Evolutionary conservation across 306 rosid genomes (phyloP), one percentile per base, ranked within the genome.

Genomic region (Begonia peltatifolia): DNA sequence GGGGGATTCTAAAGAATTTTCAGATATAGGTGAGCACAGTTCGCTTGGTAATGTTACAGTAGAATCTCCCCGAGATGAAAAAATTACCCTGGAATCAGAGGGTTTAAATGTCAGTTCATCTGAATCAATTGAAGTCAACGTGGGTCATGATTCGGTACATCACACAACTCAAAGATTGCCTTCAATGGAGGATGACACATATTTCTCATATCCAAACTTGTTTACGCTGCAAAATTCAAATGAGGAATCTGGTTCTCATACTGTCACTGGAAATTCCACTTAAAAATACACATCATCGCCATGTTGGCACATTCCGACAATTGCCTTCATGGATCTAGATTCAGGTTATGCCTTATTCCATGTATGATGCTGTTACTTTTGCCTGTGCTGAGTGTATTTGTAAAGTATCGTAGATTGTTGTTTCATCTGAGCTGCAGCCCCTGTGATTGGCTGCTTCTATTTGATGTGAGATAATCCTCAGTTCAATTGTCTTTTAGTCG

Each of bases 131-230:
- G 80, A 76, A 66, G 73, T 16, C 14, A 68, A 74, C 63, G 67
- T 59, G 53, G 70, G 68, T 47, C 65, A 25, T 9, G 73, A 65
- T 44, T 61, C 63, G 46, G 52, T 55, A 23, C 60, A 38, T 57
- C 85, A 70, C 76, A 81, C 68, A 63, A 82, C 83, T 47, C 78
- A 76, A 71, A 76, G 90, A 68, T 56, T 73, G 46, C 61, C 87
- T 47, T 85, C 97, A 20, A 78, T 83, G 87, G 97, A 83, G 0
- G 87, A 90, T 8, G 95, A 80, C 58, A 36, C 86, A 0, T 90
- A 78, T 70, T 80, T 75, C 42, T 82, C 95, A 0, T 90, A 85
- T 67, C 94, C 94, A 22, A 85, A 83, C 78, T 68, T 90, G 64
- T 90, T 83, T 57, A 66, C 79, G 55, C 63, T 81, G 12, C 83